Evolutionary conservation across 495 filamentous ascomycete species (phyloP), one percentile per base, ranked within the genome.

Genomic region (Penicillium roqueforti): DNA sequence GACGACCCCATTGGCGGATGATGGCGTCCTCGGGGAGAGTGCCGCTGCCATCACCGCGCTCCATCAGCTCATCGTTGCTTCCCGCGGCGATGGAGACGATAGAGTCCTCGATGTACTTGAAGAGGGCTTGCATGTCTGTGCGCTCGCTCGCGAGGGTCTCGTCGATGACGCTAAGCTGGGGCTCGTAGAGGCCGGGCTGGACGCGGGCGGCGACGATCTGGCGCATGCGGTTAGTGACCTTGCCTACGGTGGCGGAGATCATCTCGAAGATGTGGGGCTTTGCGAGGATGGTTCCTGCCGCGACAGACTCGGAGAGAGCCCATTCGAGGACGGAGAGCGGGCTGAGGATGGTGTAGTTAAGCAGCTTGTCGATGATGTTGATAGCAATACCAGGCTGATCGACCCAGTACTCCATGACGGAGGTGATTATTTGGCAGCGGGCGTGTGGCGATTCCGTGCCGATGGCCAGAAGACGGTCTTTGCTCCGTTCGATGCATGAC

Each of bases 271-370:
- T 75, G 71, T 92, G 83, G 0, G 83, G 74, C 57, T 85, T 79
- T 18, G 85, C 76, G 16, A 99, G 84, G 1, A 83, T 80, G 22
- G 82, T 78, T 23, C 88, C 90, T 28, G 84, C 78, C 19, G 78
- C 80, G 18, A 84, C 67, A 43, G 80, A 73, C 53, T 86, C 80
- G 26, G 79, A 72, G 3, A 97, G 70, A 1, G 87, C 90, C 95
- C 95, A 99, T 63, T 92, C 82, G 53, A 96, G 78, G 38, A 99
- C 91, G 26, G 83, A 83, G 31, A 80, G 69, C 0, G 93, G 93
- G 9, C 83, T 87, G 7, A 99, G 79, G 55, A 99, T 95, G 32
- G 87, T 91, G 75, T 97, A 99, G 68, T 99, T 99, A 25, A 99
- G 85, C 4, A 99, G 79, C 73, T 96, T 97, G 76, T 99, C 93